These are phyloP conservation scores for Cladosporium colombiae DNA, from an alignment of 2,329 filamentous ascomycete species.

Conservation along the genomic window DNA sequence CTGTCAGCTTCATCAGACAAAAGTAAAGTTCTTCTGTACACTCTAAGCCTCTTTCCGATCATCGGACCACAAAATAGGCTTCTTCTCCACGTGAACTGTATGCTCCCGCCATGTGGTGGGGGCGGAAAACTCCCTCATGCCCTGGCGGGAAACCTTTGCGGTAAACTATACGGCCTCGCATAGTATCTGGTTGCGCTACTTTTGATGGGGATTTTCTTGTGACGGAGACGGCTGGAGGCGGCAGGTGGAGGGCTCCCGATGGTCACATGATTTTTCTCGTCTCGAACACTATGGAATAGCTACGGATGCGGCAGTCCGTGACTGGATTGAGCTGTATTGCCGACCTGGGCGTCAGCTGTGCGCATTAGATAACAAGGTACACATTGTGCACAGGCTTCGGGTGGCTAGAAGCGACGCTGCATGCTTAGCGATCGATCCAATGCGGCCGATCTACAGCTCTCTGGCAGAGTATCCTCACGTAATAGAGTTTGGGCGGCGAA, in stretches of 20 bases:
- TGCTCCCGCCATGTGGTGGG: not conserved
- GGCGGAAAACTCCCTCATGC: slow-evolving; percentile 11
- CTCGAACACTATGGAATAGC: not conserved
- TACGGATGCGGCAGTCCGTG: not conserved
- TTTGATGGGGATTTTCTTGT: not conserved
- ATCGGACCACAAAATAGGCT: slow-evolving; percentile 6
- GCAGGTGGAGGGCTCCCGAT: slow-evolving; percentile 5
- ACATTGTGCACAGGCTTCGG: not conserved
- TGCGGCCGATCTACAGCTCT: not conserved
- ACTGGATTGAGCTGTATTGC: not conserved
- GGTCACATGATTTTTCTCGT: not conserved
- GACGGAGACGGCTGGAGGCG: not conserved
- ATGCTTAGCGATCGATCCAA: not conserved
- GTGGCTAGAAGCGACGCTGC: not conserved
- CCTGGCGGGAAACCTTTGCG: slow-evolving; percentile 11
- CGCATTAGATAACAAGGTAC: not conserved
- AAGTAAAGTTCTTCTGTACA: not conserved
- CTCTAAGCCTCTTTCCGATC: not conserved
- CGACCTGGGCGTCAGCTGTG: slow-evolving; percentile 1
- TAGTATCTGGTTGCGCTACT: not conserved
- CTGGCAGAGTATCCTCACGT: not conserved
- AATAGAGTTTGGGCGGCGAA: slow-evolving; percentile 7
- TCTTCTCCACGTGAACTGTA: slow-evolving; percentile 14
- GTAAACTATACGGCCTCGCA: not conserved
- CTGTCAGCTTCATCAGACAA: not conserved